A percentile compares a stretch with the other conserved stretches of the same genome.
Conservation (phyloP, 1,139 yeast species). For the Dujonia santamariae region DNA sequence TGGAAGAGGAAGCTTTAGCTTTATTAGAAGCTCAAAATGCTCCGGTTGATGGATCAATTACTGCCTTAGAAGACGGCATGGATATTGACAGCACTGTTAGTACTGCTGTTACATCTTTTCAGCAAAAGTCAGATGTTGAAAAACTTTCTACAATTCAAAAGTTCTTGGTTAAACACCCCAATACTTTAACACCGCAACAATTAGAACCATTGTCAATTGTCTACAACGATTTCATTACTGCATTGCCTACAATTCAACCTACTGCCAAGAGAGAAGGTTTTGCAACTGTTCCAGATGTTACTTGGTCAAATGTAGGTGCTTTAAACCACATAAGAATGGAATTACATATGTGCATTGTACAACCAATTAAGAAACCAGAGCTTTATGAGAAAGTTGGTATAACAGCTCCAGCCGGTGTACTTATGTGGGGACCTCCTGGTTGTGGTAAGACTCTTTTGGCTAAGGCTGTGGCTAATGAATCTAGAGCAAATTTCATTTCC, state of each 20-base stretch:
- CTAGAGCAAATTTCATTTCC: conserved; percentile 91
- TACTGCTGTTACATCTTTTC: conserved; percentile 19
- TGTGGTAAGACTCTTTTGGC: conserved; percentile 96
- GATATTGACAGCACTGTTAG: conserved; percentile 34
- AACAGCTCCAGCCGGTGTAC: conserved; percentile 94
- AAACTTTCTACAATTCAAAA: conserved; percentile 65
- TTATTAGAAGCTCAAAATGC: conserved; percentile 10
- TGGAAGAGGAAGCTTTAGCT: conserved; percentile 23
- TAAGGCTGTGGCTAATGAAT: conserved; percentile 96
- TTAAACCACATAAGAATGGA: conserved; percentile 77
- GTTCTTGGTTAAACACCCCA: conserved; percentile 72
- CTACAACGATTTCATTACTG: conserved; percentile 75
- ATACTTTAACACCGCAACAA: conserved; percentile 73
- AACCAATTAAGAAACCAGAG: conserved; percentile 92
- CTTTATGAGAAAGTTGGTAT: conserved; percentile 88
- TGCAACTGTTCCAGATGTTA: conserved; percentile 97
- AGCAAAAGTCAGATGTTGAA: conserved; percentile 32
- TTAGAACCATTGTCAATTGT: conserved; percentile 71
- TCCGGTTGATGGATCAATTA: neutral
- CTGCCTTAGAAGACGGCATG: conserved; percentile 24
- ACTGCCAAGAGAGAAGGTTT: conserved; percentile 98
- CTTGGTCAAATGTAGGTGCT: conserved; percentile 96
- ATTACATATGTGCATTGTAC: conserved; percentile 95
- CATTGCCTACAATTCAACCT: conserved; percentile 93
- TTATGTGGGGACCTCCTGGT: conserved; percentile 99